Base-by-base conservation (phyloP, 495 filamentous ascomycete genomes). In the Penicillium robsamsonii region DNA sequence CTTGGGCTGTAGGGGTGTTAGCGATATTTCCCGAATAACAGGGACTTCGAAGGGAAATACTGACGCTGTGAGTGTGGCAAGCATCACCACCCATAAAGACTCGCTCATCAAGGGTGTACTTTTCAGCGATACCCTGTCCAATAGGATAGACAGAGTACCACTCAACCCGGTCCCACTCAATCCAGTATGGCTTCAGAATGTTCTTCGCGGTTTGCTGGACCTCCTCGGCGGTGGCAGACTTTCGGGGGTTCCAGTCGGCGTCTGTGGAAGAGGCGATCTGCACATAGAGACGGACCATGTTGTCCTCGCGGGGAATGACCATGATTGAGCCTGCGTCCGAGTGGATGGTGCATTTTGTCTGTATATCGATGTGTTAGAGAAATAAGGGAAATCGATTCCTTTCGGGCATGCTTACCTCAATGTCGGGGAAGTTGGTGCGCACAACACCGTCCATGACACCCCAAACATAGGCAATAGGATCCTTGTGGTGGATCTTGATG, bases 261-360 rank as follows among this genome's bases (percentile, higher is more conserved):
- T 87, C 84, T 38, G 75, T 81, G 8, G 83, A 86, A 12, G 82
- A 84, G 17, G 83, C 77, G 40, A 92, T 83, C 66, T 90, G 87
- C 38, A 90, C 87, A 63, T 91, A 92, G 6, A 92, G 71, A 17
- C 87, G 84, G 41, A 90, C 86, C 64, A 88, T 78, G 69, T 86
- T 85, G 87, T 95, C 85, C 59, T 90, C 87, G 53, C 88, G 81
- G 7, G 88, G 88, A 46, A 92, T 88, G 20, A 89, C 77, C 83
- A 92, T 89, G 60, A 92, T 79, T n/a, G 83, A 87, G 20, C 88
- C 88, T 22, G 72, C 71, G 55, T 82, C 73, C 5, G 80, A 83
- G 64, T 84, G 81, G 56, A 87, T 85, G 0, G 90, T 96, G 72
- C 91, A 95, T 82, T 96, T 96, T 79, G 92, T 93, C 91, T 92